Percentiles rank a stretch among this genome's conserved stretches.
Conservation (phyloP, 2,329 filamentous ascomycete genomes). For the Ambrosiella beaveri region DNA sequence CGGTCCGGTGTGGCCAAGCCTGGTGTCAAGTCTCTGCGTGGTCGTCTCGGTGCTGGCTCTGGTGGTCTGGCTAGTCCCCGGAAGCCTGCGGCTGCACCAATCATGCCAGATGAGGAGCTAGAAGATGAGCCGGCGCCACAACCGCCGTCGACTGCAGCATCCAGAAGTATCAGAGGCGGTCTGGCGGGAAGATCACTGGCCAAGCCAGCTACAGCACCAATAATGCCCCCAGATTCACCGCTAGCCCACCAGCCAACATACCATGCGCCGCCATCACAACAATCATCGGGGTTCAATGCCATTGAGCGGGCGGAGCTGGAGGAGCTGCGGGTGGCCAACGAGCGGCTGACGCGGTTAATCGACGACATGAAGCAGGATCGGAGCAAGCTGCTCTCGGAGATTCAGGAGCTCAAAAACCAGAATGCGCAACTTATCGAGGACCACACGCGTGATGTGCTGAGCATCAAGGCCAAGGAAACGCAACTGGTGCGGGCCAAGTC, state of each 20-base stretch:
- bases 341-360: conserved; percentile 53
- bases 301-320: conserved; percentile 87
- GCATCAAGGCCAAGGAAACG: conserved; percentile 96
- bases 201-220: conserved; percentile 44
- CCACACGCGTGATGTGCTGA: conserved; percentile 84
- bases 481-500: conserved; percentile 82
- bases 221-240: conserved; percentile 32
- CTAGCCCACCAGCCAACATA: not conserved
- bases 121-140: conserved; percentile 29
- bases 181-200: conserved; percentile 72
- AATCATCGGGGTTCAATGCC: conserved; percentile 40
- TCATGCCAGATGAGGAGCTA: conserved; percentile 41
- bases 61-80: conserved; percentile 35
- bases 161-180: conserved; percentile 55
- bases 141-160: conserved; percentile 40
- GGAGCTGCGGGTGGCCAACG: conserved; percentile 69
- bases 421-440: conserved; percentile 95
- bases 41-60: conserved; percentile 31
- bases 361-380: conserved; percentile 74
- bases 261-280: conserved; percentile 35
- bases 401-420: conserved; percentile 88
- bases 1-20: conserved; percentile 29
- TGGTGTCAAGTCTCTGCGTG: conserved; percentile 42
- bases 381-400: conserved; percentile 64
- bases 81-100: conserved; percentile 28